phyloP scores from a whole-genome alignment of 805 yeast species.

The Dipodascopsis tothii region DNA sequence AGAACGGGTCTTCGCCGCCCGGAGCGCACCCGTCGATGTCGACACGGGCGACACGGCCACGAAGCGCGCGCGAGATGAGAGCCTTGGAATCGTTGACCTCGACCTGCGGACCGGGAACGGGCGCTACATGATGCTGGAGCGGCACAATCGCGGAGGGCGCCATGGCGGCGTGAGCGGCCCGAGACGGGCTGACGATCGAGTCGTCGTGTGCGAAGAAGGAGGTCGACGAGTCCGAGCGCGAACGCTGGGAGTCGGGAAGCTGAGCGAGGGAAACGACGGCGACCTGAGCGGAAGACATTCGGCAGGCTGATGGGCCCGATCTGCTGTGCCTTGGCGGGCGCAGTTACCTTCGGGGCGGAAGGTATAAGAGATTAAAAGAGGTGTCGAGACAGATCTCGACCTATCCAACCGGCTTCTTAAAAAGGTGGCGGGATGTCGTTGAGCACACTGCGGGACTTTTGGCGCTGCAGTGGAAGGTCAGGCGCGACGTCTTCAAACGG shows the following conservation, averaged over 20 bases:
- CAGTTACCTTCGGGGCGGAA: too few species aligned
- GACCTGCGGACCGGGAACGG: neutral
- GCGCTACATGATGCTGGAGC: neutral
- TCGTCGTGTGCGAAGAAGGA: neutral
- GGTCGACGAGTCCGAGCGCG: neutral
- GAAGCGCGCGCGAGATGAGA: slow-evolving; percentile 20
- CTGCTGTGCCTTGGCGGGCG: too few species aligned
- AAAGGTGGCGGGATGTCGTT: slow-evolving; percentile 8
- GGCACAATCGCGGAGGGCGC: neutral
- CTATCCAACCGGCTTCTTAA: neutral
- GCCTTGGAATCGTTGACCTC: slow-evolving; percentile 3
- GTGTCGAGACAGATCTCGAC: neutral
- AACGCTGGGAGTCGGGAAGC: neutral
- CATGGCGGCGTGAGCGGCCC: neutral
- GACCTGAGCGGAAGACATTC: neutral
- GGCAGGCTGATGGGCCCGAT: too few species aligned
- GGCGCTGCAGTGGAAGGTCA: slow-evolving; percentile 8
- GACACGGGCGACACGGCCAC: slow-evolving; percentile 28
- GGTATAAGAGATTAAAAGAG: too few species aligned
- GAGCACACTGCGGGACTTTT: slow-evolving; percentile 9
- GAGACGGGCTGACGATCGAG: neutral
- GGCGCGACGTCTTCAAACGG: slow-evolving; percentile 3
- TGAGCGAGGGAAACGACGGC: slow-evolving; percentile 1
- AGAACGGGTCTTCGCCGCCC: slow-evolving; percentile 80
- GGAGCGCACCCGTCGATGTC: slow-evolving; percentile 56